Percentiles rank a stretch among this genome's conserved stretches.
These are phyloP conservation scores for Yamadazyma endophytica DNA, from an alignment of 805 yeast genomes.

Conservation along the genomic window DNA sequence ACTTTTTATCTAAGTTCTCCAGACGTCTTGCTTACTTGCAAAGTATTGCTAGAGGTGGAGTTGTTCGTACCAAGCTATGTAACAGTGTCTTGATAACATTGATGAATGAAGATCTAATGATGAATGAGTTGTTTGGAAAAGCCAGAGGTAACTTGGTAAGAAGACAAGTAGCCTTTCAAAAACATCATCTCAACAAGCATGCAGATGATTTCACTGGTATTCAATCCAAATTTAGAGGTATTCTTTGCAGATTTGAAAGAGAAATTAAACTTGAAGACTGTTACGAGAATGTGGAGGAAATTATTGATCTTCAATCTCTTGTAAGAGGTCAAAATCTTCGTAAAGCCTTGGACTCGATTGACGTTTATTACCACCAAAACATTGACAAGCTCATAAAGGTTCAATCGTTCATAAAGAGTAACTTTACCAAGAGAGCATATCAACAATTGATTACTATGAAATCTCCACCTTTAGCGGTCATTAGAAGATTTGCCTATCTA, in stretches of 20 bases:
- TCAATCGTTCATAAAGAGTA: constrained; percentile 70
- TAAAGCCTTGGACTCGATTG: constrained; percentile 22
- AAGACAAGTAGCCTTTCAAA: constrained; percentile 15
- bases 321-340: constrained; percentile 49
- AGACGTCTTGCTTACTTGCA: constrained; percentile 30
- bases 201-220: constrained; percentile 33
- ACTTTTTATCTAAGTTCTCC: constrained; percentile 4
- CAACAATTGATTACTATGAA: constrained; percentile 61
- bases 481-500: constrained; percentile 71
- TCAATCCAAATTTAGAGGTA: constrained; percentile 64
- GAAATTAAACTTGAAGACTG: constrained; percentile 54
- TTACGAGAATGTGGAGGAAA: constrained; percentile 36
- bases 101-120: constrained; percentile 31
- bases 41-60: constrained; percentile 42
- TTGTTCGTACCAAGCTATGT: constrained; percentile 38
- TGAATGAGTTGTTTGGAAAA: constrained; percentile 38
- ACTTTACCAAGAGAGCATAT: constrained; percentile 68
- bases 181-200: constrained; percentile 11
- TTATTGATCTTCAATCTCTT: constrained; percentile 50
- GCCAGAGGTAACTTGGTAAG: constrained; percentile 42
- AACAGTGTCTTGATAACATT: constrained; percentile 40
- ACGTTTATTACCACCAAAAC: constrained; percentile 51
- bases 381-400: constrained; percentile 59
- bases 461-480: constrained; percentile 75
- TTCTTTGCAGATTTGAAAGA: constrained; percentile 50